Conservation (phyloP, 129 eudicot genomes). For the Tanacetum coccineum region DNA sequence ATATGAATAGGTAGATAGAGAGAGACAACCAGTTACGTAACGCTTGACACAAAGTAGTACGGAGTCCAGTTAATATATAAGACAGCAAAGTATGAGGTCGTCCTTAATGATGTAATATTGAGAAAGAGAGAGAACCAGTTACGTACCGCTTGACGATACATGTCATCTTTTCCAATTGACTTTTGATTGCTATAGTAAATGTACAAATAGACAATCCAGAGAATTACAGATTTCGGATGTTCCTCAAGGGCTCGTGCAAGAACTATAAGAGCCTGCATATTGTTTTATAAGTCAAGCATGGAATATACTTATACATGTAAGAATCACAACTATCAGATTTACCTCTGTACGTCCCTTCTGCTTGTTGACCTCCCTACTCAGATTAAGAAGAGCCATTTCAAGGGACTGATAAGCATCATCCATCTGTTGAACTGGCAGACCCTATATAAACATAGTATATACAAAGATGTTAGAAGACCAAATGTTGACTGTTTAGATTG, state of each 20-base stretch:
- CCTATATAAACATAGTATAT: conserved; percentile 33
- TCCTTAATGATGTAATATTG: not conserved
- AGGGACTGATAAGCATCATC: conserved; percentile 47
- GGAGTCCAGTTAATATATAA: not conserved
- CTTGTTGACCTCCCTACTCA: conserved; percentile 54
- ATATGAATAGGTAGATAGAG: not conserved
- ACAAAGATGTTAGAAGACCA: conserved; percentile 11
- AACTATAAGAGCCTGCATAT: conserved; percentile 55
- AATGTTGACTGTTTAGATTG: not conserved
- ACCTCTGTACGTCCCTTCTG: conserved; percentile 58
- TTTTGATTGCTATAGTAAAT: conserved; percentile 57
- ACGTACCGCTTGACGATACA: conserved; percentile 63
- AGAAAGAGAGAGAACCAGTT: conserved; percentile 13
- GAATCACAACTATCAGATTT: conserved; percentile 15
- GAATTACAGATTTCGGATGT: conserved; percentile 54
- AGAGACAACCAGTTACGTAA: too few species aligned
- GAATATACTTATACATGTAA: conserved; percentile 10
- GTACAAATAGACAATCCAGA: conserved; percentile 69
- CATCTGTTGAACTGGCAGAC: conserved; percentile 27
- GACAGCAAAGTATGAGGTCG: not conserved
- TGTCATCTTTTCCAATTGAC: conserved; percentile 67
- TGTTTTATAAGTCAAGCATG: conserved; percentile 7
- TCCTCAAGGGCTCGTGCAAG: conserved; percentile 69
- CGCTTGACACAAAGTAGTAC: conserved; percentile 7
- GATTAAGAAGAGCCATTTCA: conserved; percentile 56